Percentiles rank a stretch among this genome's conserved stretches.
Conservation (phyloP, 1,139 yeast species). For the Debaryomycetaceae sp. region DNA sequence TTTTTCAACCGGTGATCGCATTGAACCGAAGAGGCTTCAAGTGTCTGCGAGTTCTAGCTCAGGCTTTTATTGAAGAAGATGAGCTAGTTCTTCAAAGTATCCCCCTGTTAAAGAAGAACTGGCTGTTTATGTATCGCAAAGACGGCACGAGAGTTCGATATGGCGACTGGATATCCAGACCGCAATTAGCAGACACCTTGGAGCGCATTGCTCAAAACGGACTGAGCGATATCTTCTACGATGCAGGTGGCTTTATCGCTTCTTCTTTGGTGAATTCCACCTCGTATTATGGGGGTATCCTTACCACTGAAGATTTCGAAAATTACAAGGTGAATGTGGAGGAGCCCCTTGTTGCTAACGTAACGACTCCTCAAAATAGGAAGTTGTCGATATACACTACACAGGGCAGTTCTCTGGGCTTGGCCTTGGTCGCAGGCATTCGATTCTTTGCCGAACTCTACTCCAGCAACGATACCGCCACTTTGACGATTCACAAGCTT, state of each 20-base stretch:
- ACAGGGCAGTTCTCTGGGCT: slow-evolving; percentile 76
- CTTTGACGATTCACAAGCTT: slow-evolving; percentile 50
- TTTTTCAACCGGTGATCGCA: slow-evolving; percentile 65
- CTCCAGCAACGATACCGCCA: slow-evolving; percentile 20
- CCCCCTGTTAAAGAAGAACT: slow-evolving; percentile 24
- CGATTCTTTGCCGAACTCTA: slow-evolving; percentile 31
- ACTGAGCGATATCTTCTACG: slow-evolving; percentile 67
- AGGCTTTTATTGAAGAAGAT: slow-evolving; percentile 13
- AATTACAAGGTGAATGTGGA: slow-evolving; percentile 46
- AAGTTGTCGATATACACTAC: slow-evolving; percentile 49
- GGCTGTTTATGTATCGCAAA: slow-evolving; percentile 44
- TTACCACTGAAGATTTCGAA: slow-evolving; percentile 53
- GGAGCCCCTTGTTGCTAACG: slow-evolving; percentile 32
- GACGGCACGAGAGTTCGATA: slow-evolving; percentile 22
- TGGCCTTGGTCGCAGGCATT: slow-evolving; percentile 69
- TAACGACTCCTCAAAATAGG: slow-evolving; percentile 19
- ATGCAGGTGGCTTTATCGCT: slow-evolving; percentile 70
- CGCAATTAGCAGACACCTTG: slow-evolving; percentile 55
- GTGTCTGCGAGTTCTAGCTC: slow-evolving; percentile 38
- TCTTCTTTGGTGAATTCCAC: slow-evolving; percentile 37
- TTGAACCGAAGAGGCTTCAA: slow-evolving; percentile 61
- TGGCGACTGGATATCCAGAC: slow-evolving; percentile 56
- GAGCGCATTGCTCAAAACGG: slow-evolving; percentile 65
- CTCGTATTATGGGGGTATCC: slow-evolving; percentile 46
- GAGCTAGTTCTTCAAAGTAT: slow-evolving; percentile 17